These are phyloP conservation scores for Firmiana major DNA, from an alignment of 345 rosid genomes.

Conservation along the genomic window DNA sequence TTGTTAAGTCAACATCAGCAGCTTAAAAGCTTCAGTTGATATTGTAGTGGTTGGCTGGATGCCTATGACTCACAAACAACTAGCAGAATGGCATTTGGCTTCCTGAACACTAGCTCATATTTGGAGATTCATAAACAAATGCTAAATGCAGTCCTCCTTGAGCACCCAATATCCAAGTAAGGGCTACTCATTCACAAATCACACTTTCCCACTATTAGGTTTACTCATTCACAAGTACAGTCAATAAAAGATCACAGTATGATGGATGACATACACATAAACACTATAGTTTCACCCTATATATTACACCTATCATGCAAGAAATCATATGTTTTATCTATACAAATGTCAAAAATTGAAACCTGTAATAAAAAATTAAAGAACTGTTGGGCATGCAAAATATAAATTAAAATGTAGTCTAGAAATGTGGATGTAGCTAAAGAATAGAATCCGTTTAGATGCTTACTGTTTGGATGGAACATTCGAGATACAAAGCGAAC, in stretches of 20 bases:
- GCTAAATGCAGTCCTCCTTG: neutral
- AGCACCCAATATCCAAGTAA: neutral
- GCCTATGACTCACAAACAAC: neutral
- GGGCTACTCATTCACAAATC: neutral
- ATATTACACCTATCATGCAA: neutral
- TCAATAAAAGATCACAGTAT: neutral
- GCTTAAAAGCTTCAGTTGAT: neutral
- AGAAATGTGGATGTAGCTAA: neutral
- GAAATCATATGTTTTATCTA: neutral
- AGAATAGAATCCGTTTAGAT: constrained; percentile 6
- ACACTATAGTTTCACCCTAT: neutral
- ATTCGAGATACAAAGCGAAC: constrained; percentile 81
- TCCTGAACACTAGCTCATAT: neutral
- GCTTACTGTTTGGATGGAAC: constrained; percentile 87
- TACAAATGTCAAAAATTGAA: neutral
- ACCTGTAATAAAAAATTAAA: neutral
- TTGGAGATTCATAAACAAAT: neutral
- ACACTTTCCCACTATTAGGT: neutral
- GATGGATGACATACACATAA: neutral
- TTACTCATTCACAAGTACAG: neutral
- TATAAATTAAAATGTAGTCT: neutral
- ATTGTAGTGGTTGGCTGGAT: neutral
- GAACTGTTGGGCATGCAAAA: neutral
- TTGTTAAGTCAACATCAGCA: neutral
- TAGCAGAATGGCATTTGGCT: neutral